A percentile compares a stretch with the other conserved stretches of the same genome.
These are phyloP conservation scores for Coemansia sp. DNA, from an alignment of 192 early-diverging fungal genomes.

Conservation along the genomic window DNA sequence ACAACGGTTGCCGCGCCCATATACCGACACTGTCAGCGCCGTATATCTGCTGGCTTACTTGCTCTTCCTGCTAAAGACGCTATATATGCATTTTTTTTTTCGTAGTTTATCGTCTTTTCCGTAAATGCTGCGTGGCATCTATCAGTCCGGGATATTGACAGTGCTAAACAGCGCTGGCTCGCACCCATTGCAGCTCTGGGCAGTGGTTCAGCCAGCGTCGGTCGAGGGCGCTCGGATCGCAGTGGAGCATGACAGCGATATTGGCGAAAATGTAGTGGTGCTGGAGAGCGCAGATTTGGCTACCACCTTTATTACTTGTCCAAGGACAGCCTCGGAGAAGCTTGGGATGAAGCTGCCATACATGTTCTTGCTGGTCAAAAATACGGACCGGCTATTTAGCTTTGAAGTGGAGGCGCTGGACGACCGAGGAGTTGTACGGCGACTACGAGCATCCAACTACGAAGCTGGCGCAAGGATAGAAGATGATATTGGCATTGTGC, in stretches of 20 bases:
- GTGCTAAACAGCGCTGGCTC: slow-evolving; percentile 42
- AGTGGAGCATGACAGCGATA: background rate
- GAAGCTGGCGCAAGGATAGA: slow-evolving; percentile 17
- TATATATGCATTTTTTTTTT: no score
- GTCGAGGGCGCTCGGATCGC: background rate
- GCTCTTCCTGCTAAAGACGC: background rate
- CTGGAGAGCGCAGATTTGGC: slow-evolving; percentile 66
- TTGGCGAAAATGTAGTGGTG: slow-evolving; percentile 3
- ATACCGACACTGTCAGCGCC: no score
- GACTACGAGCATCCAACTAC: slow-evolving; percentile 90
- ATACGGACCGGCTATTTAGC: slow-evolving; percentile 86
- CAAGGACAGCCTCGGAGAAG: slow-evolving; percentile 69
- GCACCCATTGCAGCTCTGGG: slow-evolving; percentile 44
- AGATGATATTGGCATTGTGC: slow-evolving; percentile 84
- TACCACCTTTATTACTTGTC: slow-evolving; percentile 89
- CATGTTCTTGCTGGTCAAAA: slow-evolving; percentile 87
- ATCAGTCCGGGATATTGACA: slow-evolving; percentile 47
- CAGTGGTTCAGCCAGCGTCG: background rate
- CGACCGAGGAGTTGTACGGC: slow-evolving; percentile 76
- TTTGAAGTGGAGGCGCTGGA: slow-evolving; percentile 92
- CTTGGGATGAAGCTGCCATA: slow-evolving; percentile 93
- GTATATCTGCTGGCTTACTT: background rate
- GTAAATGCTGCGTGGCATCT: slow-evolving; percentile 35
- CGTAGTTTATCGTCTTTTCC: no score
- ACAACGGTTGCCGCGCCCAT: no score